These are phyloP conservation scores for Suillus hirtellus DNA, from an alignment of 768 basidiomycete genomes.

Conservation along the genomic window DNA sequence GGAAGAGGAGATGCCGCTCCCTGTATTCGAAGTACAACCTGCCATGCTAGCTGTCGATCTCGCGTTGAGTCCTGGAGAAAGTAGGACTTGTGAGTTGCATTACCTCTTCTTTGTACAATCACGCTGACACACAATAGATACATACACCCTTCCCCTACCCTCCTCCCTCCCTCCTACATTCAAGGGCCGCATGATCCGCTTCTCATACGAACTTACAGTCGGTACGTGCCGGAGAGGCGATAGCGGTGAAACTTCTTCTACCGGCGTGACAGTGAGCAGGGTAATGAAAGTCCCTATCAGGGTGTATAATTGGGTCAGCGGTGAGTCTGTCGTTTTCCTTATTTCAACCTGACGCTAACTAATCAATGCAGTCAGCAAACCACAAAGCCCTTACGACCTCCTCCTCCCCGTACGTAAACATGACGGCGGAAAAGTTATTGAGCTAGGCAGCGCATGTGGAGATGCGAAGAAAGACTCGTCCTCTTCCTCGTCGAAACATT, in stretches of 20 bases:
- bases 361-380: slow-evolving; percentile 45
- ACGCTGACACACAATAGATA: slow-evolving; percentile 48
- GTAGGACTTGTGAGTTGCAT: slow-evolving; percentile 61
- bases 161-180: slow-evolving; percentile 87
- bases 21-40: slow-evolving; percentile 84
- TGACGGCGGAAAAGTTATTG: background rate
- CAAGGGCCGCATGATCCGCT: slow-evolving; percentile 77
- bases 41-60: slow-evolving; percentile 91
- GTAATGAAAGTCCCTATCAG: slow-evolving; percentile 92
- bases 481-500: background rate
- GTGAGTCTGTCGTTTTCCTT: slow-evolving; percentile 41
- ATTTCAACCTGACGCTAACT: background rate
- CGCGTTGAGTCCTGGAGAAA: slow-evolving; percentile 78
- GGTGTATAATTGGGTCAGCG: slow-evolving; percentile 83
- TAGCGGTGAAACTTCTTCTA: slow-evolving; percentile 28
- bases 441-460: background rate
- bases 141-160: slow-evolving; percentile 77
- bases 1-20: slow-evolving; percentile 68
- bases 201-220: slow-evolving; percentile 89
- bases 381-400: slow-evolving; percentile 73
- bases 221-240: slow-evolving; percentile 74
- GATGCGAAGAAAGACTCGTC: background rate
- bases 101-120: background rate
- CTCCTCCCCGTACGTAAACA: slow-evolving; percentile 68
- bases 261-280: slow-evolving; percentile 57